A percentile compares a stretch with the other conserved stretches of the same genome.
Evolutionary conservation across 148 eudicot genomes (phyloP).

Genomic region (Rhododendron ferrugineum): DNA sequence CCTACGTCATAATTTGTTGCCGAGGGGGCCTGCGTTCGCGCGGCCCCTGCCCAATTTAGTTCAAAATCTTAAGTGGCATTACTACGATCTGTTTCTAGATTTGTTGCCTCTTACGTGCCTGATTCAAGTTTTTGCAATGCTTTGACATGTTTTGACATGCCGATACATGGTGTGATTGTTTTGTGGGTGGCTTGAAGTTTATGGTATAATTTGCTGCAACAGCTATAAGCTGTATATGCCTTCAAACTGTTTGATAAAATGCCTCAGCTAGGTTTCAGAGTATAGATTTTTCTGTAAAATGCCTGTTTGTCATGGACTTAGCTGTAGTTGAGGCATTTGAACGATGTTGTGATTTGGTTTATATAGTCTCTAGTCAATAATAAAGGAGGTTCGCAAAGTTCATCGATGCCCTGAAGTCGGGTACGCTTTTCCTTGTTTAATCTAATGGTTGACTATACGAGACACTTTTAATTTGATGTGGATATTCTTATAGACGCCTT

Average conservation of each 20-base stretch:
- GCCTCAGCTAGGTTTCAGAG: background rate
- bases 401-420: background rate
- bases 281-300: background rate
- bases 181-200: background rate
- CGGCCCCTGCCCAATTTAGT: constrained; percentile 32
- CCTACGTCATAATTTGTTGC: constrained; percentile 64
- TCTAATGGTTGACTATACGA: background rate
- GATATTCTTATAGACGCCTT: background rate
- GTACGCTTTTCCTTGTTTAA: background rate
- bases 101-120: too few species aligned
- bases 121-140: background rate
- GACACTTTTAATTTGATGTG: background rate
- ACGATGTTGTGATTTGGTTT: background rate
- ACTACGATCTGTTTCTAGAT: too few species aligned
- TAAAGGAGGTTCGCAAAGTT: background rate
- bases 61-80: too few species aligned
- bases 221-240: background rate
- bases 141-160: too few species aligned
- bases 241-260: background rate
- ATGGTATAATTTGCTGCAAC: background rate
- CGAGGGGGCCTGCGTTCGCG: constrained; percentile 72
- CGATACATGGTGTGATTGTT: too few species aligned
- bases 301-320: background rate
- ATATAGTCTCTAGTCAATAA: background rate
- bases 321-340: background rate